Evolutionary conservation across 306 rosid species (phyloP), one percentile per base, ranked within the genome.

Genomic region (Abrus precatorius): DNA sequence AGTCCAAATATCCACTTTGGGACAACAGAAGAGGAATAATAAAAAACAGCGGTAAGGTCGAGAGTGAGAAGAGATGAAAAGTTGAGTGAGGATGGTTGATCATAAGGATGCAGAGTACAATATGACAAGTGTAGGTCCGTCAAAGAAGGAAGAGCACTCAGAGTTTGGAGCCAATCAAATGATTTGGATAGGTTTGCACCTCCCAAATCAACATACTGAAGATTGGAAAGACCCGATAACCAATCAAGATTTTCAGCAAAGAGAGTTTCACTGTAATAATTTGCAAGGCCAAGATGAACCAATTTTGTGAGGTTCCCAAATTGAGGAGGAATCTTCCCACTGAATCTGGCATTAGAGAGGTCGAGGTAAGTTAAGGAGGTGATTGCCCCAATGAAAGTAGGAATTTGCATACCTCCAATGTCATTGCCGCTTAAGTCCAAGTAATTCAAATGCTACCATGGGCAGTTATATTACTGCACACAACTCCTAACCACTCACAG

Each of bases 91-190:
- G 71, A 29, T n/a, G 71, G 60, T 2, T 45, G 70, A 2, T 13
- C 45, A 61, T 75, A 12, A 36, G 5, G 1, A 12, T 27, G 2
- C 1, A 74, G n/a, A 0, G 0, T 14, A 66, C 68, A 73, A 0
- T 0, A 0, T 12, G 0, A 1, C 60, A 84, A 84, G 43, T 14
- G 33, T 44, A 79, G 28, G 33, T 76, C 53, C 0, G 0, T 5
- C 29, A 84, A 59, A 73, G 77, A 41, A 5, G 86, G 75, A 20
- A 84, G 72, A n/a, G n/a, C n/a, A n/a, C n/a, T n/a, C n/a, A n/a
- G n/a, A n/a, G n/a, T n/a, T n/a, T 64, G 3, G 2, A 38, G 6
- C 32, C 27, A 64, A 28, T 74, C 65, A 64, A 41, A 63, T 47
- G 80, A 45, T 13, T 32, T 14, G 1, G 80, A 75, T 13, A 75